A percentile compares a stretch with the other conserved stretches of the same genome.
Evolutionary conservation across 2,329 filamentous ascomycete species (phyloP).

Genomic region (Trichophyton mentagrophytes): DNA sequence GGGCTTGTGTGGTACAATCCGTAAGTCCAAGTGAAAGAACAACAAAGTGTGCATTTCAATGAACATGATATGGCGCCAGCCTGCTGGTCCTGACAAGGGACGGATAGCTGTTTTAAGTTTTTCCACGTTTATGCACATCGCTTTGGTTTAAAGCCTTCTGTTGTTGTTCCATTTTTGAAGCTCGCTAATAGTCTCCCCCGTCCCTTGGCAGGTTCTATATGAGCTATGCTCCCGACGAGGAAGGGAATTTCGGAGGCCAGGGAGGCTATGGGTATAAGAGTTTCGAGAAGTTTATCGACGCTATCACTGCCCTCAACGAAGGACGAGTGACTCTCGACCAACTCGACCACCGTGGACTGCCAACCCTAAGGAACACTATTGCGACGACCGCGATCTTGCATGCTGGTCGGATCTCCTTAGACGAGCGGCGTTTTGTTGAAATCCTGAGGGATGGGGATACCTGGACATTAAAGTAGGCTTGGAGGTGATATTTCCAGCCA

Average conservation of each 20-base stretch:
- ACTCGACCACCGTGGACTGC: slow-evolving; percentile 66
- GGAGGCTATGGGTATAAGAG: slow-evolving; percentile 86
- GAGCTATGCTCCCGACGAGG: slow-evolving; percentile 86
- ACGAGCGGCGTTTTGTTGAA: slow-evolving; percentile 64
- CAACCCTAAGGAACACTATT: slow-evolving; percentile 78
- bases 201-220: slow-evolving; percentile 58
- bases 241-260: slow-evolving; percentile 87
- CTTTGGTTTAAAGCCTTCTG: background rate
- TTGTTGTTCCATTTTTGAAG: background rate
- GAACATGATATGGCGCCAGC: background rate
- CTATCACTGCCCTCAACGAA: slow-evolving; percentile 64
- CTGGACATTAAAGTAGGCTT: slow-evolving; percentile 49
- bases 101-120: background rate
- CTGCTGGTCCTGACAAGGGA: background rate
- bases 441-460: slow-evolving; percentile 40
- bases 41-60: background rate
- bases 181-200: background rate
- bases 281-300: slow-evolving; percentile 93
- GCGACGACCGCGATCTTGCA: slow-evolving; percentile 86
- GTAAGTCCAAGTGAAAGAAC: slow-evolving; percentile 26
- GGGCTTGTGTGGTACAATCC: slow-evolving; percentile 79
- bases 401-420: slow-evolving; percentile 70
- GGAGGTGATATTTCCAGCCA: slow-evolving; percentile 1
- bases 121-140: background rate
- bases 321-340: slow-evolving; percentile 59